A percentile compares a stretch with the other conserved stretches of the same genome.
Conservation (phyloP, 768 basidiomycete genomes). For the Leccinum disarticulatum region DNA sequence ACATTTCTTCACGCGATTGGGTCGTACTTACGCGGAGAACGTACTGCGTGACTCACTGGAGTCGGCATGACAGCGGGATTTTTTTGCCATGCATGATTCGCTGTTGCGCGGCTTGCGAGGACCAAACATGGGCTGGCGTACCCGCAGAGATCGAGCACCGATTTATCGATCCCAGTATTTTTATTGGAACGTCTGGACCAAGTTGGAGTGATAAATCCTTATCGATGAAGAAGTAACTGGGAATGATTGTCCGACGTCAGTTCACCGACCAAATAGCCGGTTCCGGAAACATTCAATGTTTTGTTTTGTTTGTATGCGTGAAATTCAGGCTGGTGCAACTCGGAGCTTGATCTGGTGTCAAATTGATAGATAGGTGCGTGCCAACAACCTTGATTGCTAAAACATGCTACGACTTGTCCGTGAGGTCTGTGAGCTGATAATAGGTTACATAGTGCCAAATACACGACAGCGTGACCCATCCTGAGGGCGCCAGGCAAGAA, state of each 20-base stretch:
- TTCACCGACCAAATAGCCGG: not conserved
- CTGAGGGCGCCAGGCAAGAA: constrained; percentile 21
- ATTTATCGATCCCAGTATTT: not conserved
- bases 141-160: not conserved
- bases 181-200: not conserved
- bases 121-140: not conserved
- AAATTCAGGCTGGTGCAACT: not conserved
- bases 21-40: not conserved
- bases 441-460: constrained; percentile 29
- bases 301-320: not conserved
- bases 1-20: not conserved
- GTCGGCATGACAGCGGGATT: not conserved
- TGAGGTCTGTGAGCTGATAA: constrained; percentile 12
- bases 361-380: not conserved
- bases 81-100: not conserved
- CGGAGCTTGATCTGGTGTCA: not conserved
- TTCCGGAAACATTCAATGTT: not conserved
- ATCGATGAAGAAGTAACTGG: not conserved
- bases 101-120: not conserved
- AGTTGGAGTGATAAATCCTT: not conserved
- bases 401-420: constrained; percentile 10
- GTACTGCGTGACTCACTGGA: not conserved
- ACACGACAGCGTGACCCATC: constrained; percentile 16
- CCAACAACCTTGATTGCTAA: constrained; percentile 4
- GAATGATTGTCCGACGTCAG: not conserved